These are phyloP conservation scores for Peniophora sp. DNA, from an alignment of 1,284 basidiomycete genomes.

Conservation along the genomic window DNA sequence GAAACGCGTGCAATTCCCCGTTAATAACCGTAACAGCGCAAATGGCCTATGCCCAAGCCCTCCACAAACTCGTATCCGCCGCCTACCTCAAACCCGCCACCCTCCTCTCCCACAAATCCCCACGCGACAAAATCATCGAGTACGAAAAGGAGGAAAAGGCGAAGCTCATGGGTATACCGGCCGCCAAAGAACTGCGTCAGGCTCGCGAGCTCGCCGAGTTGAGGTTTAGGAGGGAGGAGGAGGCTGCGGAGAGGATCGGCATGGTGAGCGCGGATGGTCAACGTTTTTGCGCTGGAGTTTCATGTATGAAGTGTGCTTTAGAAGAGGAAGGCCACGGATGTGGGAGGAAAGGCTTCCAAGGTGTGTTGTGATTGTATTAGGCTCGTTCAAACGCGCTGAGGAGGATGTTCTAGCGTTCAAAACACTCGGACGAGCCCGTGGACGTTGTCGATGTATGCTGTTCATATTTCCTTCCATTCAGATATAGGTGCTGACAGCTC, in stretches of 20 bases:
- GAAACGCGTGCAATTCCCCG: neutral
- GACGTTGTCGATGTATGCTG: conserved; percentile 58
- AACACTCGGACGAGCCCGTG: conserved; percentile 29
- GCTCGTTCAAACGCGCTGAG: conserved; percentile 39
- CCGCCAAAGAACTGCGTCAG: conserved; percentile 65
- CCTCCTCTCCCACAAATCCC: conserved; percentile 62
- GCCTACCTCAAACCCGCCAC: conserved; percentile 71
- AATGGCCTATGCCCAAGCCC: conserved; percentile 44
- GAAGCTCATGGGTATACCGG: conserved; percentile 66
- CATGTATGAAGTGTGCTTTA: conserved; percentile 18
- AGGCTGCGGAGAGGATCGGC: conserved; percentile 62
- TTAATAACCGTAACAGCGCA: conserved; percentile 27
- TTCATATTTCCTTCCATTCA: neutral
- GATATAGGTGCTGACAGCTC: conserved; percentile 4
- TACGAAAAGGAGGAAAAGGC: conserved; percentile 70
- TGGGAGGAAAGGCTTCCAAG: conserved; percentile 39
- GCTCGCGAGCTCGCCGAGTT: conserved; percentile 57
- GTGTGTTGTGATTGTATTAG: conserved; percentile 21
- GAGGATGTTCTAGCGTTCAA: conserved; percentile 7
- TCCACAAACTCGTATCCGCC: conserved; percentile 58
- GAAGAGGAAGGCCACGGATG: conserved; percentile 56
- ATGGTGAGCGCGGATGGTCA: conserved; percentile 39
- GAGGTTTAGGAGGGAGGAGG: conserved; percentile 60
- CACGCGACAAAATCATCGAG: conserved; percentile 65
- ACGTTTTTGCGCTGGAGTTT: neutral